A percentile compares a stretch with the other conserved stretches of the same genome.
Conservation (phyloP, 306 rosid species). For the apple (Malus domestica) region DNA sequence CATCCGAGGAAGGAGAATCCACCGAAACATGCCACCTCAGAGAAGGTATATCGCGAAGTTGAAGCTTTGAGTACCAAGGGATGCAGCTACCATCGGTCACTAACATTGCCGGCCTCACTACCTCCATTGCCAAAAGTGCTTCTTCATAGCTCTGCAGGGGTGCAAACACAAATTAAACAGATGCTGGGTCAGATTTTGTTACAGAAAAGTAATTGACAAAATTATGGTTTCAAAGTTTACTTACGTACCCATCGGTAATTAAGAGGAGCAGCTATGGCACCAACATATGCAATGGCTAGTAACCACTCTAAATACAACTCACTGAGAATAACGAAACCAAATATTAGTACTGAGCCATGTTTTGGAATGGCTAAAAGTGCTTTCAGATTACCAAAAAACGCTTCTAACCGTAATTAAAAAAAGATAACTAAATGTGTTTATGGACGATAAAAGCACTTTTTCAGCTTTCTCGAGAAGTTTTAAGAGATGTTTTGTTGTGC, state of each 20-base stretch:
- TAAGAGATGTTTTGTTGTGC: too few relatives aligned
- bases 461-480: neutral
- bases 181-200: neutral
- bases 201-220: neutral
- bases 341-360: neutral
- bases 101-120: slow-evolving; percentile 65
- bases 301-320: slow-evolving; percentile 84
- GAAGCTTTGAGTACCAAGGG: slow-evolving; percentile 50
- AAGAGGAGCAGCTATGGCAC: slow-evolving; percentile 75
- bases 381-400: too few relatives aligned
- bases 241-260: slow-evolving; percentile 83
- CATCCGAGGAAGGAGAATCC: slow-evolving; percentile 38
- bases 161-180: neutral
- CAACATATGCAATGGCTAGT: slow-evolving; percentile 79
- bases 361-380: too few relatives aligned
- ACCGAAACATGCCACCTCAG: slow-evolving; percentile 57
- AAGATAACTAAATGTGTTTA: too few relatives aligned
- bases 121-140: slow-evolving; percentile 53
- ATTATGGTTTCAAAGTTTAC: neutral
- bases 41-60: slow-evolving; percentile 39
- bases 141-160: slow-evolving; percentile 59
- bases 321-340: slow-evolving; percentile 26
- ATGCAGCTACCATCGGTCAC: slow-evolving; percentile 60
- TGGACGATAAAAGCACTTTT: too few relatives aligned
- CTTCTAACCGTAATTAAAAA: too few relatives aligned